phyloP scores from a whole-genome alignment of 345 rosid genomes.

The Euphorbia peplus region DNA sequence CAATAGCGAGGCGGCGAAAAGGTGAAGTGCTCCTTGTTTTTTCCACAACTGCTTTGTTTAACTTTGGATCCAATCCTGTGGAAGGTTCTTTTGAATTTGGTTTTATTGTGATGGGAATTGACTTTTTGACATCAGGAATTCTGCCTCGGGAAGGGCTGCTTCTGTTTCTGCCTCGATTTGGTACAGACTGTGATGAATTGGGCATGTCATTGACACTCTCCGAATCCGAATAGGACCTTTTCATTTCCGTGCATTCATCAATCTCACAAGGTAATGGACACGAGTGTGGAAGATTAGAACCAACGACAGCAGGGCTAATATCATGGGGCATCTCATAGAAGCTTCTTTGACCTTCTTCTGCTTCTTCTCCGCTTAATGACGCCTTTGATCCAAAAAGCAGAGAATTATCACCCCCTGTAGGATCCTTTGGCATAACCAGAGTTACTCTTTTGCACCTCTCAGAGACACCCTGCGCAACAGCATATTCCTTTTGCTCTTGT shows the following conservation, averaged over 20 bases:
- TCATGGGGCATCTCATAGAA: constrained; percentile 32
- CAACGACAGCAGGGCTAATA: constrained; percentile 21
- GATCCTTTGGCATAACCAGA: constrained; percentile 48
- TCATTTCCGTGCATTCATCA: constrained; percentile 33
- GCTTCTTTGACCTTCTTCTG: constrained; percentile 38
- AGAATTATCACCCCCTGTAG: constrained; percentile 31
- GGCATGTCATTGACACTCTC: constrained; percentile 26
- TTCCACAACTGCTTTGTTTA: constrained; percentile 38
- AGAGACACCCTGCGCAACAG: constrained; percentile 24
- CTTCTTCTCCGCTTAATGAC: constrained; percentile 24
- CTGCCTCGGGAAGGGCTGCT: constrained; percentile 27
- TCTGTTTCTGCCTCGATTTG: constrained; percentile 31
- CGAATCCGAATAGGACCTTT: constrained; percentile 26
- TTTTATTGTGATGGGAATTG: constrained; percentile 2
- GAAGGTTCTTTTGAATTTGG: constrained; percentile 18
- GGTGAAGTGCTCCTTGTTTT: constrained; percentile 73
- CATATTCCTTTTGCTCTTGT: constrained; percentile 26
- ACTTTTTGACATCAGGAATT: constrained; percentile 32
- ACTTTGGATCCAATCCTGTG: constrained; percentile 33
- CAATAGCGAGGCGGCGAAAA: constrained; percentile 59
- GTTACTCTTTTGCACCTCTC: constrained; percentile 35
- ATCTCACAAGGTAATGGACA: constrained; percentile 39
- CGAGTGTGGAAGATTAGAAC: constrained; percentile 37
- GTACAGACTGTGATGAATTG: constrained; percentile 35
- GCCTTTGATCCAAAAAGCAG: constrained; percentile 27